Evolutionary conservation across 108 stramenopile species (phyloP).

Genomic region (Epipyxis sp.): DNA sequence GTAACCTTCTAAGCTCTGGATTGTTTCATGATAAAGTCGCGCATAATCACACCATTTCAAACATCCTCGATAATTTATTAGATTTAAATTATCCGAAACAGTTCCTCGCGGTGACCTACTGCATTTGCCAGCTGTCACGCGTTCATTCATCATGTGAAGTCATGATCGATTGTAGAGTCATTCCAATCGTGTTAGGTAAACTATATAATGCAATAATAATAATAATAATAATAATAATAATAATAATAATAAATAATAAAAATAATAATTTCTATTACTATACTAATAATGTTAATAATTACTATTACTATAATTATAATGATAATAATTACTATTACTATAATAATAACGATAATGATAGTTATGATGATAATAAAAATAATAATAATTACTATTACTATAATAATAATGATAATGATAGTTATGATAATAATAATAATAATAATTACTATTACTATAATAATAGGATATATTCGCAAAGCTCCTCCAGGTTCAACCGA

Average conservation of each 20-base stretch:
- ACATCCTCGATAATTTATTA: conserved; percentile 8
- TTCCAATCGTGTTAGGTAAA: conserved; percentile 1
- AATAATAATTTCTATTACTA: no score
- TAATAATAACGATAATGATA: no score
- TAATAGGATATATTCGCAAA: neutral
- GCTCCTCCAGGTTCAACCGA: neutral
- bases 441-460: neutral
- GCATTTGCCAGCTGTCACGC: neutral
- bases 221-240: no score
- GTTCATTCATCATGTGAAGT: neutral
- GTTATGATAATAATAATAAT: no score
- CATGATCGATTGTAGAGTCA: neutral
- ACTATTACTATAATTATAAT: no score
- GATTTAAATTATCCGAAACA: neutral
- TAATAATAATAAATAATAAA: no score
- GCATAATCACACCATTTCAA: neutral
- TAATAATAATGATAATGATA: no score
- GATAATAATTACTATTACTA: no score
- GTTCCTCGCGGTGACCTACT: conserved; percentile 12
- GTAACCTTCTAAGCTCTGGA: conserved; percentile 5
- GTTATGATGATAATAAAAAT: no score
- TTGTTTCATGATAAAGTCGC: conserved; percentile 31
- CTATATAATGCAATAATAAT: no score
- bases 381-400: no score
- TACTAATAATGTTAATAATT: no score